A percentile compares a stretch with the other conserved stretches of the same genome.
Evolutionary conservation across 208 protist species (phyloP).

Genomic region (Trypanosoma scelopori): DNA sequence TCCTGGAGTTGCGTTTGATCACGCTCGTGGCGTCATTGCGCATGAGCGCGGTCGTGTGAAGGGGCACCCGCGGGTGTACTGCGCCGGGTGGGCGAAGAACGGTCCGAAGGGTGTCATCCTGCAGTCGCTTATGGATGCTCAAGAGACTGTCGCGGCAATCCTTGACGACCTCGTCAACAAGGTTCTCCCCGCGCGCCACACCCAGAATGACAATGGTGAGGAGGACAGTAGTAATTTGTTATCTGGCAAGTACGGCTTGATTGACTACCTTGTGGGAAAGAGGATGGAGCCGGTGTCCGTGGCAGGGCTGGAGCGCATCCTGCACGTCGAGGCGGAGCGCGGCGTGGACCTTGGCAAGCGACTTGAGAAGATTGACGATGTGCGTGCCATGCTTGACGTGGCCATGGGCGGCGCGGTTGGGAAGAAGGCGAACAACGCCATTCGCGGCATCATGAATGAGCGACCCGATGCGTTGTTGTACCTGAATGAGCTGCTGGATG

Average conservation of each 20-base stretch:
- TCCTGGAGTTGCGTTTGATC: slow-evolving; percentile 77
- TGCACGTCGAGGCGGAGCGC: slow-evolving; percentile 77
- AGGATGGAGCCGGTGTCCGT: slow-evolving; percentile 79
- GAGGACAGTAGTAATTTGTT: slow-evolving; percentile 1
- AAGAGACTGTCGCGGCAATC: slow-evolving; percentile 65
- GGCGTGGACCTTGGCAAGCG: slow-evolving; percentile 85
- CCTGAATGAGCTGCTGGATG: slow-evolving; percentile 84
- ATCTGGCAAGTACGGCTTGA: slow-evolving; percentile 80
- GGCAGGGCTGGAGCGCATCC: slow-evolving; percentile 77
- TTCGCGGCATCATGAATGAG: slow-evolving; percentile 70
- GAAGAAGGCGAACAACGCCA: slow-evolving; percentile 58
- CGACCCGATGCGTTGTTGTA: slow-evolving; percentile 75
- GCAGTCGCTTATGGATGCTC: slow-evolving; percentile 74
- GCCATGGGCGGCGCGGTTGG: slow-evolving; percentile 79
- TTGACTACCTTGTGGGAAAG: slow-evolving; percentile 82
- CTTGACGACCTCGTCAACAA: slow-evolving; percentile 58
- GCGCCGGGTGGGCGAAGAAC: slow-evolving; percentile 90
- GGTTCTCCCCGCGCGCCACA: slow-evolving; percentile 37
- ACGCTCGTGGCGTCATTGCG: slow-evolving; percentile 58
- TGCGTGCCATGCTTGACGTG: slow-evolving; percentile 83
- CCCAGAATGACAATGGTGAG: slow-evolving; percentile 30
- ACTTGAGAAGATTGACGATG: slow-evolving; percentile 73
- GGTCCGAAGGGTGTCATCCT: slow-evolving; percentile 91
- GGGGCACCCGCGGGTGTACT: slow-evolving; percentile 82
- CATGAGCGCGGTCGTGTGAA: slow-evolving; percentile 66